Base-by-base conservation (phyloP, 192 early-diverging fungal species). In the Backusella psychrophila region DNA sequence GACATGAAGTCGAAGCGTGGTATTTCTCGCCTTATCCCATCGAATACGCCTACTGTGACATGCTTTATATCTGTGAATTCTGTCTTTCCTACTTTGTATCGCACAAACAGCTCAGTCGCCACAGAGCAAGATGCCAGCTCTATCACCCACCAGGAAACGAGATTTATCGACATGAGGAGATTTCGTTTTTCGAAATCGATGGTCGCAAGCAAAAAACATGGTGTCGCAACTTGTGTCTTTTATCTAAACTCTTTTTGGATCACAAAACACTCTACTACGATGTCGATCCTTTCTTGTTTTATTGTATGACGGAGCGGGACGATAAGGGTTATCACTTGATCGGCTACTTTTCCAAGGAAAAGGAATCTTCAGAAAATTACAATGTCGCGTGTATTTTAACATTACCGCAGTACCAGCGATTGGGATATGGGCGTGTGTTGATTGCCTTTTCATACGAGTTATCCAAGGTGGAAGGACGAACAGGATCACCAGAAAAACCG, bases 291-390 rank as follows among this genome's bases (percentile, higher is more conserved):
- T 99, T 99, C 81, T 72, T 98, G 76, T 99, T 97, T 81, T 99
- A 99, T 80, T 90, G 96, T 66, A 93, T 99, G 93, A 96, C 96
- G 3, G 81, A 89, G 77, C 89, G 89, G 59, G 97, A 98, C 77
- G 92, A 93, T 34, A 81, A 88, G 33, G 98, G 98, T 1, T 92
- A 88, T 74, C 95, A 97, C 79, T 82, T 98, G 36, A 92, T 99
- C 70, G 98, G 98, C 6, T 99, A 99, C 82, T 99, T 99, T 81
- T 97, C 95, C 67, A 99, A 99, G 81, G 98, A 99, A 77, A 99
- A 99, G 85, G 97, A 97, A 79, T 96, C 94, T 1, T 85, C 92
- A 1, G 96, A 98, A 69, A 94, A 96, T 69, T 99, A 98, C 87
- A 99, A 99, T 82, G 86, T 99, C 29, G 97, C 98, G 0, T 99